Percentiles rank a stretch among this genome's conserved stretches.
These are phyloP conservation scores for Pythium scleroteichum DNA, from an alignment of 352 stramenopile genomes.

Conservation along the genomic window DNA sequence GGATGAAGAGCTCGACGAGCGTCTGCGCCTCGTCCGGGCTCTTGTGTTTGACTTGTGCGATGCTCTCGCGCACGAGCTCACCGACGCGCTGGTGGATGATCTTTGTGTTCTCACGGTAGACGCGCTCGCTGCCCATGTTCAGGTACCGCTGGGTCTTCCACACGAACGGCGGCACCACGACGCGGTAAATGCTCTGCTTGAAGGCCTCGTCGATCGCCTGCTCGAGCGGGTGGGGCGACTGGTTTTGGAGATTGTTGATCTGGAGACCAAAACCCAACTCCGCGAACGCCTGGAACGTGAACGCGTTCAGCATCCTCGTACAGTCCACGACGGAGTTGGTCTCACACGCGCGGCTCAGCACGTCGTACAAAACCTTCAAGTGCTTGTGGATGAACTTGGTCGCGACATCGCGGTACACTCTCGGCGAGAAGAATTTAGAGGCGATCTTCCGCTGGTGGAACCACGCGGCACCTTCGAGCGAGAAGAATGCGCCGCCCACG, in stretches of 20 bases:
- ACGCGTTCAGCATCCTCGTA: constrained; percentile 15
- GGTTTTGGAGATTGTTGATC: constrained; percentile 1
- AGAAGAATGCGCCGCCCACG: constrained; percentile 20
- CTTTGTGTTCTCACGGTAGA: constrained; percentile 1
- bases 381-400: constrained; percentile 16
- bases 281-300: constrained; percentile 28
- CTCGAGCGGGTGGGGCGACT: constrained; percentile 10
- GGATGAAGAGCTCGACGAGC: constrained; percentile 25
- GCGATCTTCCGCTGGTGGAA: constrained; percentile 23
- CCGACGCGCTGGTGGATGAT: constrained; percentile 7
- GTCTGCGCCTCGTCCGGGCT: constrained; percentile 3
- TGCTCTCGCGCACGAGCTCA: constrained; percentile 8
- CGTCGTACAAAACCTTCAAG: neutral
- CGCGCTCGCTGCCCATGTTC: constrained; percentile 13
- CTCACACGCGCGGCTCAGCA: neutral
- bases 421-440: constrained; percentile 11
- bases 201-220: constrained; percentile 3
- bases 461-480: constrained; percentile 12
- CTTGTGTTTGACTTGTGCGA: constrained; percentile 5
- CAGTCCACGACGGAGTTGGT: constrained; percentile 6
- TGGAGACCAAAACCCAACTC: constrained; percentile 26
- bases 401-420: constrained; percentile 1
- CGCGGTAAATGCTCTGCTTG: constrained; percentile 2
- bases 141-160: constrained; percentile 18
- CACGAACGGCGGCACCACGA: constrained; percentile 2